Evolutionary conservation across 1,284 basidiomycete species (phyloP), one percentile per base, ranked within the genome.

Genomic region (Ceraceosorus bombacis): DNA sequence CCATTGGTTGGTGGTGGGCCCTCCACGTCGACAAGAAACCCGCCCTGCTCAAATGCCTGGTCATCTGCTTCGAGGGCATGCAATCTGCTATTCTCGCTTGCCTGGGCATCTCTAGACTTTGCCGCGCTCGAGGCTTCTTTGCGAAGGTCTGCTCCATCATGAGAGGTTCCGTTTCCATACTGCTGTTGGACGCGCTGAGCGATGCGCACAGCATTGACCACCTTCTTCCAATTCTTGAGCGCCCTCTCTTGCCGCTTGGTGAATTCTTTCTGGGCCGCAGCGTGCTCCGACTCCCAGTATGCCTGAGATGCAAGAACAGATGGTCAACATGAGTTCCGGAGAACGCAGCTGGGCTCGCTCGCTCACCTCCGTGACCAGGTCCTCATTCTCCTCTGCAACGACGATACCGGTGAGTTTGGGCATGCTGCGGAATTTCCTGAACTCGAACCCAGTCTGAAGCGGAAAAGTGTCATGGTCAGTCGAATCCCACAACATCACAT

Each of bases 331-430:
- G 43, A 46, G 10, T 10, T 15, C 10, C 43, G 43, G 43, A 46
- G 2, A 4, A 0, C 13, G 53, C 43, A 15, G 36, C 4, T 12
- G 15, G 13, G 15, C 27, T 27, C 27, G 27, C 27, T 37, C 7
- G 69, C 82, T 63, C 73, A 89, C 90, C 80, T 93, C 89, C 48
- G 90, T 79, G n/a, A 95, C 77, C 5, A 82, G 76, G 5, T 82
- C 80, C 75, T 90, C 87, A 68, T 90, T 85, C 78, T 92, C 89
- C 53, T 82, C 81, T 7, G 93, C 89, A 13, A 93, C 82, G 13
- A 98, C 91, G 13, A 97, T 83, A 17, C 94, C 94, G 40, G 85
- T 85, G 53, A 95, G 81, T 65, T 90, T 82, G 5, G 94, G 94
- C 60, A 85, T 85, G 0, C 93, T 92, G 56, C 85, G 82, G 15